Percentiles rank a stretch among this genome's conserved stretches.
phyloP scores from a whole-genome alignment of 2,329 filamentous ascomycete species.

The Aspergillus quadrilineatus region DNA sequence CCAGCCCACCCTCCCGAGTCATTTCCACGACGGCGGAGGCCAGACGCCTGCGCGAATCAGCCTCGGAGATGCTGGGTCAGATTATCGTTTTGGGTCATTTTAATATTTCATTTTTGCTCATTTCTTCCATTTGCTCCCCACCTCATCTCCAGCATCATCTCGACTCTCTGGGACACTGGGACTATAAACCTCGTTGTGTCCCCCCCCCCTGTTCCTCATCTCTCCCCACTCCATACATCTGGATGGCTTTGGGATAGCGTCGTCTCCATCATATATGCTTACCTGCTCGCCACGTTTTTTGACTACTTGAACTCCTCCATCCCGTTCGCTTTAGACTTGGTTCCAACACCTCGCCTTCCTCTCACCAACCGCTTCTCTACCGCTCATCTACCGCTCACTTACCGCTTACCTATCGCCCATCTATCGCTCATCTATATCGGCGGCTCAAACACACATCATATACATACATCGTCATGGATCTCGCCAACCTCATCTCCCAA shows the following conservation, averaged over 20 bases:
- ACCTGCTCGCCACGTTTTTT: constrained; percentile 12
- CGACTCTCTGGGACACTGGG: constrained; percentile 6
- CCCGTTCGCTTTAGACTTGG: neutral
- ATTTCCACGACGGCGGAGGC: constrained; percentile 16
- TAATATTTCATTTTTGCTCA: neutral
- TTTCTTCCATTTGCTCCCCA: constrained; percentile 20
- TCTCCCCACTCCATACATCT: constrained; percentile 10
- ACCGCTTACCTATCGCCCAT: neutral
- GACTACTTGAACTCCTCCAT: constrained; percentile 6
- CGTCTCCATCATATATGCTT: constrained; percentile 17
- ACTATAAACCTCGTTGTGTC: constrained; percentile 23
- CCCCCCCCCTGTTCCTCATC: constrained; percentile 12
- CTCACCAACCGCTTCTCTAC: neutral
- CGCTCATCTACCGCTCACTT: neutral
- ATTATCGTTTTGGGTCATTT: neutral
- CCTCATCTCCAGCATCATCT: constrained; percentile 14
- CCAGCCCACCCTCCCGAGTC: constrained; percentile 11
- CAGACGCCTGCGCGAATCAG: constrained; percentile 17
- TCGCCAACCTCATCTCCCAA: constrained; percentile 35
- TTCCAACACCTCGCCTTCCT: too few relatives aligned
- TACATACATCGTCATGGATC: constrained; percentile 28
- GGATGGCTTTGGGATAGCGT: constrained; percentile 8
- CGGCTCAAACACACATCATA: neutral
- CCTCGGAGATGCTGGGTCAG: constrained; percentile 12
- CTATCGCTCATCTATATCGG: neutral